A percentile compares a stretch with the other conserved stretches of the same genome.
phyloP scores from a whole-genome alignment of 1,139 yeast species.

The Blastobotrys illinoisensis region DNA sequence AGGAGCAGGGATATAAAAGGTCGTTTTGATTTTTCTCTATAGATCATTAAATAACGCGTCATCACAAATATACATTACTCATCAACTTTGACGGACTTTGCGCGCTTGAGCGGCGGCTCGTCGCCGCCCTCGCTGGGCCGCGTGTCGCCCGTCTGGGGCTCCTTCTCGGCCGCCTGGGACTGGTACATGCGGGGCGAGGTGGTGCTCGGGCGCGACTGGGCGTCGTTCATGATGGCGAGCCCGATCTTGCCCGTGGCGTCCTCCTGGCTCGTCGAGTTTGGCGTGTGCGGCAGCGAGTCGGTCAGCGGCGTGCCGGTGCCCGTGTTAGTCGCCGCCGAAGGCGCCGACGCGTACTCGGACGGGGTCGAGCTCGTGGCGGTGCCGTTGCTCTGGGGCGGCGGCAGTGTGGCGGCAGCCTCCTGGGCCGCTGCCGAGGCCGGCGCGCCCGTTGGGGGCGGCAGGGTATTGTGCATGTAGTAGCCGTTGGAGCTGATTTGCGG shows the following conservation, averaged over 20 bases:
- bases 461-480: slow-evolving; percentile 6
- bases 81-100: slow-evolving; percentile 9
- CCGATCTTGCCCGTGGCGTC: slow-evolving; percentile 8
- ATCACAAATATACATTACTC: background rate
- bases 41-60: background rate
- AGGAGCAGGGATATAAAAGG: too few species aligned
- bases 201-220: background rate
- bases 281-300: slow-evolving; percentile 21
- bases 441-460: background rate
- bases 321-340: background rate
- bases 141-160: slow-evolving; percentile 1
- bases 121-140: slow-evolving; percentile 3
- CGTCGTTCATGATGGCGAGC: slow-evolving; percentile 12
- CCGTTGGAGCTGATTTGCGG: slow-evolving; percentile 15
- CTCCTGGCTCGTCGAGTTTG: slow-evolving; percentile 11
- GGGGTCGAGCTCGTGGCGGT: slow-evolving; percentile 1
- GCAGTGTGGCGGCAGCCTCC: background rate
- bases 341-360: slow-evolving; percentile 10
- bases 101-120: slow-evolving; percentile 6
- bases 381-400: slow-evolving; percentile 1
- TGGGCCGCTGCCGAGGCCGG: background rate
- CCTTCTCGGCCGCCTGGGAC: slow-evolving; percentile 1
- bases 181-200: slow-evolving; percentile 11
- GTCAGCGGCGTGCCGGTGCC: slow-evolving; percentile 22
- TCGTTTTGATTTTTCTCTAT: background rate